phyloP scores from a whole-genome alignment of 257 asterid species.

The Solanum tacnaense region DNA sequence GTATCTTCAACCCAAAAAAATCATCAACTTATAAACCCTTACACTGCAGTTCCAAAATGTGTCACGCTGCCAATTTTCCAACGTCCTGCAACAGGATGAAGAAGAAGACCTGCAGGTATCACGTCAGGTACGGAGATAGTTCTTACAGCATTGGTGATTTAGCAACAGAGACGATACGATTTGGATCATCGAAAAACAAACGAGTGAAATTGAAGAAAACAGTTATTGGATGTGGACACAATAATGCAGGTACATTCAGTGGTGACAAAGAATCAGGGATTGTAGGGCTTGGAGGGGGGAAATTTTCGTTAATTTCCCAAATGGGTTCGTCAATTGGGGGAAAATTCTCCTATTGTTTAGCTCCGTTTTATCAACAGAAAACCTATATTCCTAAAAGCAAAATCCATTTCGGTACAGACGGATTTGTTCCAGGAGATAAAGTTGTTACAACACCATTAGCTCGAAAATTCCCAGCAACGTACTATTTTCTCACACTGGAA shows the following conservation, averaged over 20 bases:
- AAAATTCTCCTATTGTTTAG: constrained; percentile 61
- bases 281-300: constrained; percentile 54
- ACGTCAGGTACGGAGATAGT: constrained; percentile 22
- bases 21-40: constrained; percentile 18
- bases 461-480: constrained; percentile 1
- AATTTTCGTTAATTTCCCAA: constrained; percentile 38
- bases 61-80: constrained; percentile 13
- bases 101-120: constrained; percentile 16
- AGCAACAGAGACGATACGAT: constrained; percentile 34
- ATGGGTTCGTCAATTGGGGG: constrained; percentile 23
- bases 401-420: constrained; percentile 32
- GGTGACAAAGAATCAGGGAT: constrained; percentile 35
- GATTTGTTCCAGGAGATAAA: constrained; percentile 15
- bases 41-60: constrained; percentile 13
- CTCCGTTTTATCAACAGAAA: not conserved
- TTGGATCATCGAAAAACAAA: constrained; percentile 2
- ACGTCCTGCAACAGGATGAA: constrained; percentile 5
- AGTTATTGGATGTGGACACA: not conserved
- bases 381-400: constrained; percentile 16
- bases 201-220: not conserved
- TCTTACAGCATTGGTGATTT: constrained; percentile 34
- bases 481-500: constrained; percentile 38
- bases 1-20: constrained; percentile 15
- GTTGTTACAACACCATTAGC: constrained; percentile 41
- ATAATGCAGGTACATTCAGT: not conserved